Conservation (phyloP, 148 eudicot species). For the Spergularia marina region DNA sequence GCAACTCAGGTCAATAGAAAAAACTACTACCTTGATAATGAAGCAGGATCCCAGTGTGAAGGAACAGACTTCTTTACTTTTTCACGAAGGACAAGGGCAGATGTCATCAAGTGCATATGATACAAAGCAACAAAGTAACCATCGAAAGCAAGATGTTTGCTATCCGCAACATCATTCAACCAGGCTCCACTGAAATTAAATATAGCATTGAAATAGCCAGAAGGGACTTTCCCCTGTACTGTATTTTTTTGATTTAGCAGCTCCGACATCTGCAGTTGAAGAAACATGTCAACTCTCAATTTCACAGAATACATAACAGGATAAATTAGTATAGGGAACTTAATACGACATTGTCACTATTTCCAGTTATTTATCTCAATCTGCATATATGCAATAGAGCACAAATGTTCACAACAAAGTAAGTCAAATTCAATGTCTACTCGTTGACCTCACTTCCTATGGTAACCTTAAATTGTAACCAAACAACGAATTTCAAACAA, state of each 20-base stretch:
- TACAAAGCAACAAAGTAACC: constrained; percentile 86
- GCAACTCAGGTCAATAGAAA: constrained; percentile 5
- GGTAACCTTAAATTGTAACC: not conserved
- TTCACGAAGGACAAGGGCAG: constrained; percentile 72
- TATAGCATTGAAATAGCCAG: constrained; percentile 84
- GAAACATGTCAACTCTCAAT: constrained; percentile 7
- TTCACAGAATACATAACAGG: not conserved
- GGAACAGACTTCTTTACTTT: constrained; percentile 89
- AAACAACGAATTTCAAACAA: not conserved
- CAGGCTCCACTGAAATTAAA: constrained; percentile 82
- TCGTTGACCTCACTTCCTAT: not conserved
- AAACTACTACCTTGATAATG: constrained; percentile 63
- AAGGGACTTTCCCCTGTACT: constrained; percentile 88
- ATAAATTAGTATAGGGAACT: not conserved
- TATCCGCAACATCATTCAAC: constrained; percentile 79
- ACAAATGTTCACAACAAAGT: not conserved
- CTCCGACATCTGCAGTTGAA: constrained; percentile 83
- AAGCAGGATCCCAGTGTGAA: constrained; percentile 86
- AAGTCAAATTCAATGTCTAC: not conserved
- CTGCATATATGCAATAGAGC: not conserved
- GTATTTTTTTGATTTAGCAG: constrained; percentile 80
- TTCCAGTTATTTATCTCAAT: not conserved
- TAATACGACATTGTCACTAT: not conserved
- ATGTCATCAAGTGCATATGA: constrained; percentile 69
- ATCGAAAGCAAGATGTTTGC: constrained; percentile 85